Conservation (phyloP, 306 rosid species). For the Malus fusca region DNA sequence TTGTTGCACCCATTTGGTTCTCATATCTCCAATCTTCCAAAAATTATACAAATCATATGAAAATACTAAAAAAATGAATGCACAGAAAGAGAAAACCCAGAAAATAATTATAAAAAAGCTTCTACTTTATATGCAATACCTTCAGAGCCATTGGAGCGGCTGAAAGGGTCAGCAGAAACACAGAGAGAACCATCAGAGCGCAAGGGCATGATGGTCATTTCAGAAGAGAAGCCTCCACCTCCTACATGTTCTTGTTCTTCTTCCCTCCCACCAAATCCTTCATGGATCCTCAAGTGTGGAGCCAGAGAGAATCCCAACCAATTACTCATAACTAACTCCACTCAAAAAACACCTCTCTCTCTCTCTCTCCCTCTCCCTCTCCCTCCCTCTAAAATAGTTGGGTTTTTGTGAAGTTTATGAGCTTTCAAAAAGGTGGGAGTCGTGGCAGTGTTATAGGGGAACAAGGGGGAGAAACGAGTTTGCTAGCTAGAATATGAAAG, state of each 20-base stretch:
- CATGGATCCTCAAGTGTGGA: constrained; percentile 87
- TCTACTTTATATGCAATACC: constrained; percentile 40
- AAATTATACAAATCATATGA: too few species aligned
- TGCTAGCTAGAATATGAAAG: not conserved
- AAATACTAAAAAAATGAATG: too few species aligned
- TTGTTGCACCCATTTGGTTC: constrained; percentile 38
- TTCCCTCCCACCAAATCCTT: constrained; percentile 46
- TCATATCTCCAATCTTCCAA: constrained; percentile 75
- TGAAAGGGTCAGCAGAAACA: constrained; percentile 50
- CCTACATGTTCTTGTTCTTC: constrained; percentile 29
- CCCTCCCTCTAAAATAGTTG: not conserved
- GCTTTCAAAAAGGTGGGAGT: not conserved
- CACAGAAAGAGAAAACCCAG: not conserved
- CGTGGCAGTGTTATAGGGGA: not conserved
- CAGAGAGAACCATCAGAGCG: constrained; percentile 93
- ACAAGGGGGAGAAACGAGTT: not conserved
- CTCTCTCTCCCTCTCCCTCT: not conserved
- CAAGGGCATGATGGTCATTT: constrained; percentile 68
- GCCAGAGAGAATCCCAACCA: constrained; percentile 92
- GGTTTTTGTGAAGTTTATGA: not conserved
- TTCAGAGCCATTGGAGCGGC: constrained; percentile 35
- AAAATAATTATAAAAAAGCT: not conserved
- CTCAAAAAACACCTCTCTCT: too few species aligned
- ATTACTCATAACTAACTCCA: constrained; percentile 42
- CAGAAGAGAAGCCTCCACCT: constrained; percentile 21